These are phyloP conservation scores for Arthrobotrys conoides DNA, from an alignment of 2,329 filamentous ascomycete species.

Conservation along the genomic window DNA sequence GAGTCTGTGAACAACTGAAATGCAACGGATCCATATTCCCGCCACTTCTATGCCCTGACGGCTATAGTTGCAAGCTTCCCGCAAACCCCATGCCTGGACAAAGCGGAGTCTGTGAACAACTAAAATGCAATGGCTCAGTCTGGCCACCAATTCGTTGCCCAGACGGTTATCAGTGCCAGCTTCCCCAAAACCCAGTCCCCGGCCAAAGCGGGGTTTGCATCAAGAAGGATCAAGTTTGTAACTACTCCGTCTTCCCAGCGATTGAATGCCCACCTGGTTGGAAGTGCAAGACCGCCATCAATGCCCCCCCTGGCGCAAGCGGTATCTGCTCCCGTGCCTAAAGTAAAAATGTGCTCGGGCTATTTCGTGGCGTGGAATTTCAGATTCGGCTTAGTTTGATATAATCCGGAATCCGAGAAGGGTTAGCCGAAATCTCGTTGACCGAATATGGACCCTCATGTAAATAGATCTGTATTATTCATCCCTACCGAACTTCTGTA, in stretches of 20 bases:
- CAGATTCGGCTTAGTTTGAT: too few species aligned
- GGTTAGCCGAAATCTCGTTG: too few species aligned
- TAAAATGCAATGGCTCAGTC: slow-evolving; percentile 18
- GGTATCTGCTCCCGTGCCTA: background rate
- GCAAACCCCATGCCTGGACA: background rate
- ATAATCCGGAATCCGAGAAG: too few species aligned
- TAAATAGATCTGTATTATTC: too few species aligned
- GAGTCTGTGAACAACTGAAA: slow-evolving; percentile 9
- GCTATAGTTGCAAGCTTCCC: slow-evolving; percentile 6
- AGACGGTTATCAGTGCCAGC: slow-evolving; percentile 9
- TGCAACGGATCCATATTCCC: slow-evolving; percentile 16
- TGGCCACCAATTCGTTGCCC: slow-evolving; percentile 15
- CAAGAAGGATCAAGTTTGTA: background rate
- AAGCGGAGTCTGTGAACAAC: slow-evolving; percentile 3
- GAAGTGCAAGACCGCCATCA: background rate
- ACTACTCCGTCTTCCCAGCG: background rate
- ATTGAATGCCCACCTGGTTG: slow-evolving; percentile 20
- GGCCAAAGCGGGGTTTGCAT: slow-evolving; percentile 24
- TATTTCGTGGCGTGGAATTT: too few species aligned
- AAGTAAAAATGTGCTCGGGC: background rate
- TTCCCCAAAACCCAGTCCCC: background rate
- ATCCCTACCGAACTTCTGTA: too few species aligned
- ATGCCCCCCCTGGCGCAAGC: background rate
- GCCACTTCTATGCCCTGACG: slow-evolving; percentile 3
- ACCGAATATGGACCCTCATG: too few species aligned